Base-by-base conservation (phyloP, 345 rosid species). In the Orychophragmus violaceus region DNA sequence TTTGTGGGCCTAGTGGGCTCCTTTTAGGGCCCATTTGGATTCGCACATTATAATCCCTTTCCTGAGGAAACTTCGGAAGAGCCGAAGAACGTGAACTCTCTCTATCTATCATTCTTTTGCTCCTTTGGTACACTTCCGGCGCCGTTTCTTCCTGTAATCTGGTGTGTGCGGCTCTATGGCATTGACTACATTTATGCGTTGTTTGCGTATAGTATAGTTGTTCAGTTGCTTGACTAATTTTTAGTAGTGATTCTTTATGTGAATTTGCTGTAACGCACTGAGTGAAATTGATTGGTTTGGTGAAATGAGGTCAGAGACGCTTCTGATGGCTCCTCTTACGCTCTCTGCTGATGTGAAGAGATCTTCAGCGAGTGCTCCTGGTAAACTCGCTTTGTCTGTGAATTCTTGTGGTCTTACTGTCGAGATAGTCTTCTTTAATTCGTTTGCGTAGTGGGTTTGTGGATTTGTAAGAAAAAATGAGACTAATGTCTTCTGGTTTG, bases 261-360 rank as follows among this genome's bases (percentile, higher is more conserved):
- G 18, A n/a, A 5, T n/a, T 18, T 8, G 18, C 44, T 39, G 18
- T 29, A 35, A 39, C 41, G 29, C 8, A 56, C 36, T 18, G 32
- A 71, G 21, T 41, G 72, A 30, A 37, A 52, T 59, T 59, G 68
- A 42, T 2, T n/a, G n/a, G n/a, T 58, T 49, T 49, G 56, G 57
- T 66, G 62, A 30, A 62, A 66, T 39, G n/a, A 60, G 68, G 72
- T 59, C 25, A 37, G 44, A 35, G 52, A 29, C 33, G 62, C 45
- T 70, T 56, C 65, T 48, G 29, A 72, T 72, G 77, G 77, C 77
- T 66, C 77, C 77, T 32, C 77, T 74, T 67, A 74, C 77, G 7
- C 58, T 74, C 46, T 74, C 77, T 60, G 69, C 25, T 74, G 77
- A 74, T 67, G 69, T 33, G 21, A 74, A 66, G 51, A 67, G 51